phyloP scores from a whole-genome alignment of 352 stramenopile genomes.

The Globisporangium solare region DNA sequence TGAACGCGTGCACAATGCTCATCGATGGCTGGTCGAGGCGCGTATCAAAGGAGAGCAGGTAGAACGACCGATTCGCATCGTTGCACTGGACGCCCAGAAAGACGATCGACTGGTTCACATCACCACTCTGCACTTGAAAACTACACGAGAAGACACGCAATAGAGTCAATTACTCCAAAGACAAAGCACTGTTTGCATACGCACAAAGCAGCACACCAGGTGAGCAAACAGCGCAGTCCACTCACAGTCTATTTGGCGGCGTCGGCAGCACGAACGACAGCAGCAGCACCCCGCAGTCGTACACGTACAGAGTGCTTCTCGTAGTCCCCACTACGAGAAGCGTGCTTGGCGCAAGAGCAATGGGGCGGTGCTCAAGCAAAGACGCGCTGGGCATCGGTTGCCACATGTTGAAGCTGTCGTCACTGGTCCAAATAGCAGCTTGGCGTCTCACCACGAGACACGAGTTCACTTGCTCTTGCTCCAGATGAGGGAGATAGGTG shows the following conservation, averaged over 20 bases:
- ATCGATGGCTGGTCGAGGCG: slow-evolving; percentile 23
- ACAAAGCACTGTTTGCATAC: neutral
- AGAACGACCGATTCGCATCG: slow-evolving; percentile 41
- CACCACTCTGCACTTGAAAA: slow-evolving; percentile 14
- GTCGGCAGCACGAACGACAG: slow-evolving; percentile 38
- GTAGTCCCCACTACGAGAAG: slow-evolving; percentile 44
- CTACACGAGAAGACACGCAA: slow-evolving; percentile 13
- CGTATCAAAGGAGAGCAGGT: slow-evolving; percentile 43
- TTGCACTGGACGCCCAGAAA: slow-evolving; percentile 37
- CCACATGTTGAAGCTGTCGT: neutral
- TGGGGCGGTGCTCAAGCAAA: neutral
- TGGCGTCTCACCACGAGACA: slow-evolving; percentile 3
- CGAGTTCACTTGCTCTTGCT: slow-evolving; percentile 11
- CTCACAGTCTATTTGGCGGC: slow-evolving; percentile 44
- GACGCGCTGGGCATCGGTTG: neutral
- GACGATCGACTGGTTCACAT: neutral
- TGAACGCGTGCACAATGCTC: slow-evolving; percentile 45
- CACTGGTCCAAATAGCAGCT: neutral
- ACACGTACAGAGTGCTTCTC: slow-evolving; percentile 37
- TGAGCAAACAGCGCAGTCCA: neutral
- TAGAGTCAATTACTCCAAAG: slow-evolving; percentile 2
- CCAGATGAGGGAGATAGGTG: slow-evolving; percentile 2
- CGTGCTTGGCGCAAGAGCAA: slow-evolving; percentile 18
- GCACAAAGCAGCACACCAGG: too few relatives aligned
- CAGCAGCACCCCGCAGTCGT: slow-evolving; percentile 38